Percentiles rank a stretch among this genome's conserved stretches.
Evolutionary conservation across 345 rosid species (phyloP).

Genomic region (Pelargonium nanum): DNA sequence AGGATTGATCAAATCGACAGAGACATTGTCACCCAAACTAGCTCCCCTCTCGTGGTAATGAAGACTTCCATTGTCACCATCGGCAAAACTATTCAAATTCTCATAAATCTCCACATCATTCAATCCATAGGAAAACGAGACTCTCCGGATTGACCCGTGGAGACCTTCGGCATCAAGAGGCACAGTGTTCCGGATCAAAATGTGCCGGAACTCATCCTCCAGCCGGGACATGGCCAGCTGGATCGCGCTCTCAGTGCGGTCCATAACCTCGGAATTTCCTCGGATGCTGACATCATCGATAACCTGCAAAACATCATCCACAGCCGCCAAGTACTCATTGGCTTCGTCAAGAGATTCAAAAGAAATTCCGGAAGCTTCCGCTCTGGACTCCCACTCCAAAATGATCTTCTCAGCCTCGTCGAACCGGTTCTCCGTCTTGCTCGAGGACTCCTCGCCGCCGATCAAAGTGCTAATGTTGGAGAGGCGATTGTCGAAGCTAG

Average conservation of each 20-base stretch:
- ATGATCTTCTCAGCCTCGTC: constrained; percentile 34
- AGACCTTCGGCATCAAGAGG: constrained; percentile 25
- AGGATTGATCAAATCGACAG: constrained; percentile 42
- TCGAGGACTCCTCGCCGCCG: constrained; percentile 19
- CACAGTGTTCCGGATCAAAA: constrained; percentile 35
- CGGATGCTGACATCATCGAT: constrained; percentile 20
- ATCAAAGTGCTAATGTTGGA: constrained; percentile 26
- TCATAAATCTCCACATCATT: constrained; percentile 37
- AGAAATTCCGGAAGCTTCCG: constrained; percentile 6
- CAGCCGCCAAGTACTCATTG: constrained; percentile 41
- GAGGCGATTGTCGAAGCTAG: constrained; percentile 40
- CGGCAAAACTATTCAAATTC: constrained; percentile 10
- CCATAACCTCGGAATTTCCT: constrained; percentile 27
- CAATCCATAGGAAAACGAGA: constrained; percentile 41
- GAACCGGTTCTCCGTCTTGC: constrained; percentile 36
- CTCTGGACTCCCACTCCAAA: constrained; percentile 37
- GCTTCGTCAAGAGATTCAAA: constrained; percentile 30
- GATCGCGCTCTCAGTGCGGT: constrained; percentile 33
- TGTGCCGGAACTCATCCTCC: constrained; percentile 54
- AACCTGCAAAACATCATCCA: constrained; percentile 34
- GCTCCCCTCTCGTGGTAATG: constrained; percentile 9
- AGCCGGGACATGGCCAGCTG: constrained; percentile 72
- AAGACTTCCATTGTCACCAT: neutral
- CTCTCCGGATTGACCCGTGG: constrained; percentile 29
- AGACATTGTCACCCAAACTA: constrained; percentile 14